These are phyloP conservation scores for Chionographis japonica DNA, from an alignment of 106 monocot species.

Conservation along the genomic window DNA sequence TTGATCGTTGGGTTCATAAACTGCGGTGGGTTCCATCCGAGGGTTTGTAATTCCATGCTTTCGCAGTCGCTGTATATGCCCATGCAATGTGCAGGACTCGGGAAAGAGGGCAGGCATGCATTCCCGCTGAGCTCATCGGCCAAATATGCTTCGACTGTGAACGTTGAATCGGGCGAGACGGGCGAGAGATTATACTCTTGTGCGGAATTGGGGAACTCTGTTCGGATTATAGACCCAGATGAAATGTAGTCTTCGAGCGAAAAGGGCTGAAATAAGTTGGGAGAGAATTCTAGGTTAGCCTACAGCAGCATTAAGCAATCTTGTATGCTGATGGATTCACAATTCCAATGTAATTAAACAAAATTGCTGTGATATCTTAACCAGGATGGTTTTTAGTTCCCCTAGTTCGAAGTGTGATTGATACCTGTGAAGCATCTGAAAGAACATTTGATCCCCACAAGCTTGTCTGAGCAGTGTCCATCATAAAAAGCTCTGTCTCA, in stretches of 20 bases:
- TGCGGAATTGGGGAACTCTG: neutral
- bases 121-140: conserved; percentile 6
- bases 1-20: neutral
- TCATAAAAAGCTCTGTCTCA: conserved; percentile 7
- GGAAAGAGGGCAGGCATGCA: conserved; percentile 2
- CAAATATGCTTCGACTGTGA: conserved; percentile 9
- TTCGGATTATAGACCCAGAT: neutral
- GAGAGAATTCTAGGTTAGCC: neutral
- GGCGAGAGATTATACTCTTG: neutral
- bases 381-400: neutral
- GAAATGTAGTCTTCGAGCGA: neutral
- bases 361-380: no score
- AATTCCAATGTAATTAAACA: no score
- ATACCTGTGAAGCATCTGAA: conserved; percentile 24
- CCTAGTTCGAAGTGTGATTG: neutral
- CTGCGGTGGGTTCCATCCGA: conserved; percentile 9
- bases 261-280: conserved; percentile 10
- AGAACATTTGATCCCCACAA: conserved; percentile 8
- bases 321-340: no score
- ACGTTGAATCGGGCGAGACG: conserved; percentile 11
- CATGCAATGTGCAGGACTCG: conserved; percentile 15
- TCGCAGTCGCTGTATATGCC: conserved; percentile 17
- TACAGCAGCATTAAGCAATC: no score
- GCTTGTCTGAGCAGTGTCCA: conserved; percentile 3
- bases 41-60: conserved; percentile 7